Percentiles rank a stretch among this genome's conserved stretches.
Conservation (phyloP, 176 grass and related monocot species). For the Aegilops sharonensis region DNA sequence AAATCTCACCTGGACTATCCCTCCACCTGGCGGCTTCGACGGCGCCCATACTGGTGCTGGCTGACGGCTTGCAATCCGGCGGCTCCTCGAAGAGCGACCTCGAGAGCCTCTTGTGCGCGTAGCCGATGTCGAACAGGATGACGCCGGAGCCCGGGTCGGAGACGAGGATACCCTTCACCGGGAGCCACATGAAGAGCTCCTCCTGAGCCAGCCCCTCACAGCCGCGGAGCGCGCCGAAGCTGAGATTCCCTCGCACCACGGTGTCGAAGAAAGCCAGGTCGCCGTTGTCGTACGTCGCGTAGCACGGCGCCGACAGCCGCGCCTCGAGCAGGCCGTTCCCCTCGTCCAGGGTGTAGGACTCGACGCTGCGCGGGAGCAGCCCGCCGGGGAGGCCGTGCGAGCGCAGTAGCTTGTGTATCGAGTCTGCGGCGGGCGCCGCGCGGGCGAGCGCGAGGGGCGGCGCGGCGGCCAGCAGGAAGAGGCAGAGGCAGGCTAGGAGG, state of each 20-base stretch:
- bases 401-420: conserved; percentile 76
- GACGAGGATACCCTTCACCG: conserved; percentile 89
- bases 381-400: conserved; percentile 71
- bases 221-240: conserved; percentile 59
- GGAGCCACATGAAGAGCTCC: conserved; percentile 96
- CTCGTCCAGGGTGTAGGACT: conserved; percentile 54
- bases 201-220: conserved; percentile 77
- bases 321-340: conserved; percentile 61
- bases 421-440: conserved; percentile 4
- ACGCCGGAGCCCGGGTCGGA: conserved; percentile 54
- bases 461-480: conserved; percentile 12
- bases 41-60: neutral
- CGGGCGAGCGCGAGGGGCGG: conserved; percentile 13
- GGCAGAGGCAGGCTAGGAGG: conserved; percentile 23
- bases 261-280: conserved; percentile 63
- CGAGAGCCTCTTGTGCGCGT: conserved; percentile 77
- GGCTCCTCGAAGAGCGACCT: conserved; percentile 90
- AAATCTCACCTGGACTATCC: conserved; percentile 55
- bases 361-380: conserved; percentile 58
- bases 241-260: conserved; percentile 82
- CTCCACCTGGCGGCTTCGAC: conserved; percentile 29
- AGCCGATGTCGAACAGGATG: conserved; percentile 87
- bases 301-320: conserved; percentile 63
- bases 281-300: conserved; percentile 67
- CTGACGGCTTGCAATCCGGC: conserved; percentile 61